These are phyloP conservation scores for Orbilia oligospora DNA, from an alignment of 2,329 filamentous ascomycete genomes.

Conservation along the genomic window DNA sequence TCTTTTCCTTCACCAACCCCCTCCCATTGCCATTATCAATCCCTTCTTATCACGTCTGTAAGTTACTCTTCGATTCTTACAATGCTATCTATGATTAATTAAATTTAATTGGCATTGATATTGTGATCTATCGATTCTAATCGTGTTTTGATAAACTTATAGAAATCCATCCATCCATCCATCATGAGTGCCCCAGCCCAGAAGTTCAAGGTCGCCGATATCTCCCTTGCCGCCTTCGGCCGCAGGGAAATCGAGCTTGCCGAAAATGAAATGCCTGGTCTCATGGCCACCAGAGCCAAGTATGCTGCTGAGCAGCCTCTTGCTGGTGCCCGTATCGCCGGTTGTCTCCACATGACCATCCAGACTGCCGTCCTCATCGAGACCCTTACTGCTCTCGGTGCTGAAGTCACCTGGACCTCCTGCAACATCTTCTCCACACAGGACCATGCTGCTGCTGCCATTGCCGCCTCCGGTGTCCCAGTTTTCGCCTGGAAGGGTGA, in stretches of 20 bases:
- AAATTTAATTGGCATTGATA: background rate
- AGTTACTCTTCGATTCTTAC: background rate
- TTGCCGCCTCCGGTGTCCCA: conserved; percentile 91
- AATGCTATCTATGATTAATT: background rate
- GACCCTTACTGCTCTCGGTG: conserved; percentile 91
- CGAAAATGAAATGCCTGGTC: conserved; percentile 79
- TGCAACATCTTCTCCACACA: conserved; percentile 99
- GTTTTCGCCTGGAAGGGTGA: conserved; percentile 90
- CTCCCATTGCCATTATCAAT: conserved; percentile 59
- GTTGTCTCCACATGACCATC: conserved; percentile 99
- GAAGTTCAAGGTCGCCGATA: conserved; percentile 99
- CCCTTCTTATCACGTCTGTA: conserved; percentile 8
- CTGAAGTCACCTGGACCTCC: conserved; percentile 98
- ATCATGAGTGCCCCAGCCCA: conserved; percentile 83
- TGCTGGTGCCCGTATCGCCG: conserved; percentile 78
- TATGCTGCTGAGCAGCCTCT: conserved; percentile 95
- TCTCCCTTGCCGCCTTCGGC: conserved; percentile 96
- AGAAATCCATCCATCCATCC: conserved; percentile 26
- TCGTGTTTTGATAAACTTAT: background rate
- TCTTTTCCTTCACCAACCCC: conserved; percentile 58
- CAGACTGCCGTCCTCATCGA: conserved; percentile 99
- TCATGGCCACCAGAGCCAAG: conserved; percentile 93
- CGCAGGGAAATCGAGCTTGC: conserved; percentile 99
- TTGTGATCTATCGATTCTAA: background rate
- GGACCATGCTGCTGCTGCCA: conserved; percentile 97